Conservation (phyloP, 139 green algal genomes). For the Diplosphaera chodatii region DNA sequence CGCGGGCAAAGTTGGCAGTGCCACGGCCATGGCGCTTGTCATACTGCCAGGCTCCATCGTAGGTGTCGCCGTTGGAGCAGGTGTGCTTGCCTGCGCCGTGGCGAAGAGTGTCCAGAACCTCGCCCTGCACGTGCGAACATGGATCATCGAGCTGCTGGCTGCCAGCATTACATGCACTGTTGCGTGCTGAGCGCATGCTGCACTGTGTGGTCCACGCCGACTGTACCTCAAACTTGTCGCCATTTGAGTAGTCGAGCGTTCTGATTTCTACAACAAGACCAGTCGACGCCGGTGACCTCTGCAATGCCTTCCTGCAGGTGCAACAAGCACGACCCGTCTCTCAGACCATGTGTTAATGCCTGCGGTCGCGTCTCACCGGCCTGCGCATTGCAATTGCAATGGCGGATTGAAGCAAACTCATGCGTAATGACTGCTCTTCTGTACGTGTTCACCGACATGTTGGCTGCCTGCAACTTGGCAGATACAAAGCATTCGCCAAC, state of each 20-base stretch:
- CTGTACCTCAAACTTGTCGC: slow-evolving; percentile 10
- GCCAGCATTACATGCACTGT: too few relatives aligned
- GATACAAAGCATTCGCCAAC: background rate
- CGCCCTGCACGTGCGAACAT: background rate
- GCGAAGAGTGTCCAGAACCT: slow-evolving; percentile 7
- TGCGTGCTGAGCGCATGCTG: too few relatives aligned
- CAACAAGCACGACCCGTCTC: too few relatives aligned
- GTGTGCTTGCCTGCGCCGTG: slow-evolving; percentile 19
- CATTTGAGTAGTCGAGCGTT: slow-evolving; percentile 6
- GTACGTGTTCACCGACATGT: too few relatives aligned
- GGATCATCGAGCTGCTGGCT: too few relatives aligned
- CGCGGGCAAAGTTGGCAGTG: slow-evolving; percentile 22
- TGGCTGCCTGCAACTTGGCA: too few relatives aligned
- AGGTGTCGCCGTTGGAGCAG: slow-evolving; percentile 15
- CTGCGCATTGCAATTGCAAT: too few relatives aligned
- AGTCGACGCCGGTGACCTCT: background rate
- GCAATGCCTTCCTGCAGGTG: background rate
- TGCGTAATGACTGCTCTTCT: too few relatives aligned
- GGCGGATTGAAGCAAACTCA: too few relatives aligned
- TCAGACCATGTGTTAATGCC: too few relatives aligned
- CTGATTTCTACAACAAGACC: background rate
- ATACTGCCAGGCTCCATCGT: slow-evolving; percentile 12
- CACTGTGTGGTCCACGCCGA: too few relatives aligned
- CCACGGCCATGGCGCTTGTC: slow-evolving; percentile 32
- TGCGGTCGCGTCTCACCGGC: too few relatives aligned